phyloP scores from a whole-genome alignment of 2,329 filamentous ascomycete species.

The Trichophyton mentagrophytes region DNA sequence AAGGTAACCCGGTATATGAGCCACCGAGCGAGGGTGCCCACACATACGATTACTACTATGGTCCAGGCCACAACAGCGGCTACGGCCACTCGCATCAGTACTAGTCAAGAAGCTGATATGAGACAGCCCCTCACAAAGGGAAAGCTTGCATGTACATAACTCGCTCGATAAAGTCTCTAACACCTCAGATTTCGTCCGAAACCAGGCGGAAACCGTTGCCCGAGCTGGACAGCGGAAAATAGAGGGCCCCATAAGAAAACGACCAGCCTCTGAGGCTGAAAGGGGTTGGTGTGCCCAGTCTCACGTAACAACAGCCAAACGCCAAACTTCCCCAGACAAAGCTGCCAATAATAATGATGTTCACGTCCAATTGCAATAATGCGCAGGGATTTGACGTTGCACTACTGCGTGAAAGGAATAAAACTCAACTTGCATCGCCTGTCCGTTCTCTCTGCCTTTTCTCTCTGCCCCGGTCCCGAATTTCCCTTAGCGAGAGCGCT shows the following conservation, averaged over 20 bases:
- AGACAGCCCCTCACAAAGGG: too few species aligned
- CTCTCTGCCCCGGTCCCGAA: neutral
- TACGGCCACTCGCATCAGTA: neutral
- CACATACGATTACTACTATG: constrained; percentile 15
- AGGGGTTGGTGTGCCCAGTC: neutral
- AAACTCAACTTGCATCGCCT: too few species aligned
- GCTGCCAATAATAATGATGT: too few species aligned
- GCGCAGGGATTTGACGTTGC: too few species aligned
- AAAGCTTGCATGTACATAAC: neutral
- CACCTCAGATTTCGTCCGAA: neutral
- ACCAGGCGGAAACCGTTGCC: neutral
- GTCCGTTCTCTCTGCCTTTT: too few species aligned
- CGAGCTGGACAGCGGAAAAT: neutral
- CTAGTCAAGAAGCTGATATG: neutral
- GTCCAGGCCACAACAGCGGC: constrained; percentile 1
- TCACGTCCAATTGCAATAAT: neutral
- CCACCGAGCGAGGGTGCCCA: constrained; percentile 14
- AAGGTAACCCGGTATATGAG: constrained; percentile 10
- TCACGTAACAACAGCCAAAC: neutral
- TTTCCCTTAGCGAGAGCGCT: neutral
- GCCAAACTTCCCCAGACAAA: neutral
- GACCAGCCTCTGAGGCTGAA: neutral
- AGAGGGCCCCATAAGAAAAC: neutral
- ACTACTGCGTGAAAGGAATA: too few species aligned
- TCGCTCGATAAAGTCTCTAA: neutral